These are phyloP conservation scores for Fusarium virguliforme DNA, from an alignment of 2,329 filamentous ascomycete genomes.

Conservation along the genomic window DNA sequence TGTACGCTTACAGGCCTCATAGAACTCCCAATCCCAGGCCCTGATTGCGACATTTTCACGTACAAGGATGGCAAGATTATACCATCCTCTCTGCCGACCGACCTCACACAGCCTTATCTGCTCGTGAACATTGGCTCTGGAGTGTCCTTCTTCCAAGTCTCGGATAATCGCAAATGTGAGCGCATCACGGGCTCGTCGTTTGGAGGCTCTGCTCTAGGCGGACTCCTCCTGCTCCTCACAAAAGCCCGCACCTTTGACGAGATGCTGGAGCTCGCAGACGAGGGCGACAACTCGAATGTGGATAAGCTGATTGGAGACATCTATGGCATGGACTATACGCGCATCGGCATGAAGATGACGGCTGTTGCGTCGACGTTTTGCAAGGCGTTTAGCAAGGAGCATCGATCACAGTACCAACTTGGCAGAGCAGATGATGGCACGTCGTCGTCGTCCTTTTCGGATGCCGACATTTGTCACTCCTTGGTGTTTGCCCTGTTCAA, in stretches of 20 bases:
- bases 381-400: slow-evolving; percentile 94
- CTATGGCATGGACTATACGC: slow-evolving; percentile 94
- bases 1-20: not conserved
- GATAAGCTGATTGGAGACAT: slow-evolving; percentile 99
- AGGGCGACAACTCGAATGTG: slow-evolving; percentile 91
- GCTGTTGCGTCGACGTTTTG: slow-evolving; percentile 97
- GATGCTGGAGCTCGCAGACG: slow-evolving; percentile 92
- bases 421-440: slow-evolving; percentile 73
- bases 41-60: slow-evolving; percentile 87
- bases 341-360: slow-evolving; percentile 95
- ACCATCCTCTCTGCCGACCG: slow-evolving; percentile 83
- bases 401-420: slow-evolving; percentile 60
- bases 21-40: slow-evolving; percentile 30
- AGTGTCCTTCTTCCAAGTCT: slow-evolving; percentile 97
- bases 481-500: slow-evolving; percentile 96
- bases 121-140: slow-evolving; percentile 98
- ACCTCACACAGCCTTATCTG: slow-evolving; percentile 92
- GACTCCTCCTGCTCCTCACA: slow-evolving; percentile 91
- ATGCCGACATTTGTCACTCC: slow-evolving; percentile 90
- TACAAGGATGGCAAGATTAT: slow-evolving; percentile 93
- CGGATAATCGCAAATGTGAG: slow-evolving; percentile 85
- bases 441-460: slow-evolving; percentile 69
- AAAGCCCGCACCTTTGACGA: slow-evolving; percentile 95
- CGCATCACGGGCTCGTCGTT: slow-evolving; percentile 95
- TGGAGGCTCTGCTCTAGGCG: slow-evolving; percentile 96